Percentiles rank a stretch among this genome's conserved stretches.
Conservation (phyloP, 2,329 filamentous ascomycete genomes). For the Bertia moriformis region DNA sequence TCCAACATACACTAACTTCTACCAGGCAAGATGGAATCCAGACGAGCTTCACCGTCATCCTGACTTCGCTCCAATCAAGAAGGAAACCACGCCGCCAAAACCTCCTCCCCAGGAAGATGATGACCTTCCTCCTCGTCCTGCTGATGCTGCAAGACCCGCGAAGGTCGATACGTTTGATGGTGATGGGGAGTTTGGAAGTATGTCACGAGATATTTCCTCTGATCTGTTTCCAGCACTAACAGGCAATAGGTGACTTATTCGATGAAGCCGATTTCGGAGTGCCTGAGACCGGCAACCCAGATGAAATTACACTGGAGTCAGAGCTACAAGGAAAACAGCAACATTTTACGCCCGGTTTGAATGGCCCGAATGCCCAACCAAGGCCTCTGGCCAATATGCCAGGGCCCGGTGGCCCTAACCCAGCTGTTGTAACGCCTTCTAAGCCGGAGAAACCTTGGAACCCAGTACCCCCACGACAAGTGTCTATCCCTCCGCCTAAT, state of each 20-base stretch:
- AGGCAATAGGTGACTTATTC: background rate
- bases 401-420: background rate
- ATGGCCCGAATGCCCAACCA: background rate
- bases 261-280: background rate
- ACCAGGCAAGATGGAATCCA: constrained; percentile 55
- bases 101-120: background rate
- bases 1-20: background rate
- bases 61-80: constrained; percentile 47
- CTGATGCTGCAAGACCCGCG: background rate
- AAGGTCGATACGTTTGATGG: background rate
- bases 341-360: background rate
- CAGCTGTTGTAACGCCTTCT: background rate
- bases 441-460: background rate
- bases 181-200: constrained; percentile 1
- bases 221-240: background rate
- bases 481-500: background rate
- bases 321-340: background rate
- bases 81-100: constrained; percentile 20
- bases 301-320: background rate
- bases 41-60: constrained; percentile 69
- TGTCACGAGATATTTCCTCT: background rate
- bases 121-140: constrained; percentile 1
- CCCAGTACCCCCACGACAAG: background rate
- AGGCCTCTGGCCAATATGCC: too few relatives aligned
- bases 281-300: background rate